Evolutionary conservation across 257 asterid species (phyloP), one percentile per base, ranked within the genome.

Genomic region (Ballota nigra): DNA sequence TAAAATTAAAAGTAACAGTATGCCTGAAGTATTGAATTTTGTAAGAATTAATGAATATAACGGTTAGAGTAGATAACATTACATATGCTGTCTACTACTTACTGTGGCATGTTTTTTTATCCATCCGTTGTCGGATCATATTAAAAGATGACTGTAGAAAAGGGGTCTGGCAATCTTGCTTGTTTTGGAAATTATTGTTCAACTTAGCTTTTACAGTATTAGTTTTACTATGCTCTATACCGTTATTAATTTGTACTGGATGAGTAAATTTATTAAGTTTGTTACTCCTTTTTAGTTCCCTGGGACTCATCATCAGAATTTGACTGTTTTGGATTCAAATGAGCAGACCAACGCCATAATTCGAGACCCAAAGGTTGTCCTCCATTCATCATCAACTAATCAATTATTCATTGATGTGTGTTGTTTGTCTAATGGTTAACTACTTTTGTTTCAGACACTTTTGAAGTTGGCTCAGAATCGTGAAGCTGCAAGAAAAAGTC

Each of bases 401-500:
- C 33, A 24, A 16, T 26, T 45, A 5, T 31, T 31, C 29, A 38
- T 4, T 34, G n/a, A 2, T n/a, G 19, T 18, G 24, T 38, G 0
- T 19, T 59, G 47, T 12, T 36, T 52, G 23, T 18, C 58, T 60
- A 69, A 19, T 68, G 5, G 9, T 60, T 31, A 33, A 15, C 31
- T 60, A 5, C 15, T 15, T n/a, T 55, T 18, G 45, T 34, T 78
- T 75, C 81, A 91, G 97, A 57, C 84, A 18, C 90, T 81, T 18
- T 81, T 88, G 74, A 84, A 91, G 72, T 80, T 86, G 72, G 96
- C 96, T 66, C 95, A 86, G 77, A 91, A 91, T 77, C 84, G 97
- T 2, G 97, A 89, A 83, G 96, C 97, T 81, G 96, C 97, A 40
- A 81, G 85, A 51, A 89, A 83, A 79, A 84, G 97, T 34, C 86